These are phyloP conservation scores for Cochlearia excelsa DNA, from an alignment of 345 rosid genomes.

Conservation along the genomic window DNA sequence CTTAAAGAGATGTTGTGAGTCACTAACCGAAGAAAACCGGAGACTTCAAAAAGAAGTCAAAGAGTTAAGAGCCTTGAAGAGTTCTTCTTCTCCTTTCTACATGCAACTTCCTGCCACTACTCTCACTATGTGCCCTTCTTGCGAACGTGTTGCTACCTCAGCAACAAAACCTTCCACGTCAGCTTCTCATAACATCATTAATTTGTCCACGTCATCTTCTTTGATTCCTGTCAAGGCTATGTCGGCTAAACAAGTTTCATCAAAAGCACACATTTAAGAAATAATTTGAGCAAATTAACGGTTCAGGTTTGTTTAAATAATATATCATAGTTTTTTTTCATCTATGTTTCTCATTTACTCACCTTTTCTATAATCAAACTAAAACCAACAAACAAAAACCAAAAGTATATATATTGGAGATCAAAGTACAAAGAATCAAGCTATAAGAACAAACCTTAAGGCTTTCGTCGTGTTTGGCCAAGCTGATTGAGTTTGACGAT, in stretches of 20 bases:
- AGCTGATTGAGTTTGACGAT: conserved; percentile 43
- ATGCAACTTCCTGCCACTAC: conserved; percentile 98
- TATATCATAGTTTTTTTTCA: neutral
- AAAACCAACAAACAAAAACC: neutral
- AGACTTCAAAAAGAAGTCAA: conserved; percentile 83
- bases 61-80: conserved; percentile 76
- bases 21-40: conserved; percentile 84
- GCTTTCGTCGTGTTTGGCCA: conserved; percentile 9
- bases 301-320: conserved; percentile 6
- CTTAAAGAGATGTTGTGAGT: conserved; percentile 84
- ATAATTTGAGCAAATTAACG: conserved; percentile 6
- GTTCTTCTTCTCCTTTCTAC: conserved; percentile 80
- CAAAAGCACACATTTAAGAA: neutral
- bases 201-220: conserved; percentile 21
- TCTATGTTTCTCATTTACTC: neutral
- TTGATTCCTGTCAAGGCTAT: conserved; percentile 29
- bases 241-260: conserved; percentile 31
- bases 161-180: conserved; percentile 39
- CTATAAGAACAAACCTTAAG: too few species aligned
- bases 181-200: conserved; percentile 12
- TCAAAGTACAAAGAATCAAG: too few species aligned
- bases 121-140: conserved; percentile 99
- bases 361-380: neutral
- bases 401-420: neutral
- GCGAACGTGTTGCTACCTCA: conserved; percentile 85